A percentile compares a stretch with the other conserved stretches of the same genome.
Evolutionary conservation across 2,329 filamentous ascomycete species (phyloP).

Genomic region (Aspergillus novoparasiticus): DNA sequence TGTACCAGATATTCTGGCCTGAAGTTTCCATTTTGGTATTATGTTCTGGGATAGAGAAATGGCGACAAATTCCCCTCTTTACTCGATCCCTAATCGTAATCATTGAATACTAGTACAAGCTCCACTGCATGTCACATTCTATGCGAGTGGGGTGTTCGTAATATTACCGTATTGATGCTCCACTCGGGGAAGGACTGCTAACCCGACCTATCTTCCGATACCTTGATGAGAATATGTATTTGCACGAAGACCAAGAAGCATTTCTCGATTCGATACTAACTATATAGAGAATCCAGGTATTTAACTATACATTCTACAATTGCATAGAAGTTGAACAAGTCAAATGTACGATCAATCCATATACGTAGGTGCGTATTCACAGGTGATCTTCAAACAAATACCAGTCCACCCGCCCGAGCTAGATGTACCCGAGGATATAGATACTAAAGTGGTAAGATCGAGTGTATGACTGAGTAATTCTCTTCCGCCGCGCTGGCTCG

Average conservation of each 20-base stretch:
- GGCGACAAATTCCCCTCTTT: not conserved
- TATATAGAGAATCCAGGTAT: no score
- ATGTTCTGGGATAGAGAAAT: not conserved
- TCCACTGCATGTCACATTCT: not conserved
- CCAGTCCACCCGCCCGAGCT: not conserved
- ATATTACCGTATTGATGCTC: not conserved
- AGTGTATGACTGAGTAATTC: not conserved
- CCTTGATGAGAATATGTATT: no score
- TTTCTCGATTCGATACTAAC: no score
- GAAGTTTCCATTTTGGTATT: not conserved
- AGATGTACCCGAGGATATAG: not conserved
- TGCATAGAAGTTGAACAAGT: not conserved
- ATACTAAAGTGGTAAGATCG: not conserved
- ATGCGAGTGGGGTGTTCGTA: not conserved
- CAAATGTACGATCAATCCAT: not conserved
- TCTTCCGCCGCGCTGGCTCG: not conserved
- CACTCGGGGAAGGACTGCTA: not conserved
- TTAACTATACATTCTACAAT: no score
- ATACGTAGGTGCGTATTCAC: not conserved
- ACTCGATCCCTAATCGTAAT: no score
- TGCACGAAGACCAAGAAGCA: no score
- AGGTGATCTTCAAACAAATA: not conserved
- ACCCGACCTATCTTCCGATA: not conserved
- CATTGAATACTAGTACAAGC: not conserved
- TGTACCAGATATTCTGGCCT: not conserved